phyloP scores from a whole-genome alignment of 2,329 filamentous ascomycete species.

The Xylaria sp. region DNA sequence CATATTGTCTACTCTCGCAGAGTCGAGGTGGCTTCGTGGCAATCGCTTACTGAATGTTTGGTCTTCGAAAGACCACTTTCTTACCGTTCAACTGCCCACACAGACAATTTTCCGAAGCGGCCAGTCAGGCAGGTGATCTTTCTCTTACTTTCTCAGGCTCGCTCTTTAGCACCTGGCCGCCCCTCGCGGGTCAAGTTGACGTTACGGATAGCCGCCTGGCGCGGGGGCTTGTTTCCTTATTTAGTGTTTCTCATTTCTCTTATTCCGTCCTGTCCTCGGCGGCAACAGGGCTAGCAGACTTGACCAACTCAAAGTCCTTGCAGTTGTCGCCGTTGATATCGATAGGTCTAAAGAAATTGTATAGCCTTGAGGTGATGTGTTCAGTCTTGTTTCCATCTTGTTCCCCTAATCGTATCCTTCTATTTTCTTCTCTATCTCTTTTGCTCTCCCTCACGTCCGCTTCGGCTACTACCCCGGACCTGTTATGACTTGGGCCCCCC shows the following conservation, averaged over 20 bases:
- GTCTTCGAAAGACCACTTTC: slow-evolving; percentile 21
- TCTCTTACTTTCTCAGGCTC: slow-evolving; percentile 12
- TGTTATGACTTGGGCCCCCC: neutral
- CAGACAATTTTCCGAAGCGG: slow-evolving; percentile 24
- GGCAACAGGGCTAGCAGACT: neutral
- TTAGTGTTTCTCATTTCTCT: neutral
- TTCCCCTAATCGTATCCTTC: neutral
- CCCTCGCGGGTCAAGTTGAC: slow-evolving; percentile 15
- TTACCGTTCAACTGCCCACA: slow-evolving; percentile 23
- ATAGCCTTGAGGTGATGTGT: neutral
- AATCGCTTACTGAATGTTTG: slow-evolving; percentile 35
- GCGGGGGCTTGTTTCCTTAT: slow-evolving; percentile 9
- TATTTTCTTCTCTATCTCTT: slow-evolving; percentile 4
- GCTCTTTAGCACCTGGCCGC: slow-evolving; percentile 19
- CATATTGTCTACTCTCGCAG: slow-evolving; percentile 34
- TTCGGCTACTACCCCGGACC: neutral
- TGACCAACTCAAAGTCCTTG: neutral
- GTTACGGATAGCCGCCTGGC: slow-evolving; percentile 17
- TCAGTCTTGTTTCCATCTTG: neutral
- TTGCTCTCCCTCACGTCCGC: neutral
- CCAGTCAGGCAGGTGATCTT: slow-evolving; percentile 19
- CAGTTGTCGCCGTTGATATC: neutral
- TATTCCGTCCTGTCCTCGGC: neutral
- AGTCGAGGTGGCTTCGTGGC: slow-evolving; percentile 38
- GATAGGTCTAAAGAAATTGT: neutral